Conservation (phyloP, 148 eudicot species). For the Suaeda aralocaspica region DNA sequence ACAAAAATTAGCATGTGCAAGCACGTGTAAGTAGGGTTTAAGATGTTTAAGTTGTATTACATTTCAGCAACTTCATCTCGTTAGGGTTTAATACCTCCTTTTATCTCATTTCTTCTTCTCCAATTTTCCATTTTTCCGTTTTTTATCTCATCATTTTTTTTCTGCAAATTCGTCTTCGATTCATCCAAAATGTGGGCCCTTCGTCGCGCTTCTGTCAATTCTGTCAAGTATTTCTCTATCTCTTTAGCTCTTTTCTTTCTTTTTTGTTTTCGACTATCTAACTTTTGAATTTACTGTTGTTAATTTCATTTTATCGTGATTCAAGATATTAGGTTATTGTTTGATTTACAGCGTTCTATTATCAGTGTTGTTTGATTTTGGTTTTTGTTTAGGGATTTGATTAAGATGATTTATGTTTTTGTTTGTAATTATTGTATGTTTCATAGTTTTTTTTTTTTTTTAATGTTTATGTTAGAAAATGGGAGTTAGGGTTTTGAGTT, state of each 20-base stretch:
- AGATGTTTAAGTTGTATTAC: background rate
- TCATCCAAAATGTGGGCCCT: constrained; percentile 56
- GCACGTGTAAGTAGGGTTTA: constrained; percentile 20
- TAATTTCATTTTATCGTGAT: background rate
- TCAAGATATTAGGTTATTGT: background rate
- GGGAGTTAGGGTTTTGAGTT: background rate
- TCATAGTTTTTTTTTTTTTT: background rate
- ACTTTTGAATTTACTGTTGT: background rate
- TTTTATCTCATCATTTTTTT: background rate
- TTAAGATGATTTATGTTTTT: background rate
- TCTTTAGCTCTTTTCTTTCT: background rate
- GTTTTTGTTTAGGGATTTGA: background rate
- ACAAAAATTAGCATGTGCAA: too few relatives aligned
- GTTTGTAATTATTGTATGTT: background rate
- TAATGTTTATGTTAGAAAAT: background rate
- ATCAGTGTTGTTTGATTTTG: background rate
- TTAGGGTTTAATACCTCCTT: constrained; percentile 25
- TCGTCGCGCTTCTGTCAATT: constrained; percentile 47
- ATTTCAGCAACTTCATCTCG: background rate
- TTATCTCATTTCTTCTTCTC: background rate
- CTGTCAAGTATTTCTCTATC: constrained; percentile 36
- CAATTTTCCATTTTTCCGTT: too few relatives aligned
- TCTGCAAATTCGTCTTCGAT: background rate
- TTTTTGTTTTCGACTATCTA: background rate
- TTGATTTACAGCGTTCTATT: background rate